A percentile compares a stretch with the other conserved stretches of the same genome.
Conservation (phyloP, 169 alveolate genomes). For the Amoebophrya sp. region DNA sequence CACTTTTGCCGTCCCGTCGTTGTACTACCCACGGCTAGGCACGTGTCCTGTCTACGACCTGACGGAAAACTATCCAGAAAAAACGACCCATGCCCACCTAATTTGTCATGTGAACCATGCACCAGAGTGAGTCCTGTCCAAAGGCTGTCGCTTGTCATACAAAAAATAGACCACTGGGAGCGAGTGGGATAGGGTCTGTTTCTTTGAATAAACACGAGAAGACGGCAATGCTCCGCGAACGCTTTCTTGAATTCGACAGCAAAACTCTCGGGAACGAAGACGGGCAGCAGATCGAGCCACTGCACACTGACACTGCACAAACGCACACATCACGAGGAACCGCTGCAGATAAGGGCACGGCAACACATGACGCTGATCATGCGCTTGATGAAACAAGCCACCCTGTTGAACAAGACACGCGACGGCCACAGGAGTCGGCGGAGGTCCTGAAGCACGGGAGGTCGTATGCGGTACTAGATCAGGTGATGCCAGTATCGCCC, state of each 20-base stretch:
- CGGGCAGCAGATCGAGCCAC: too few relatives aligned
- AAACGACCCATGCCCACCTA: too few relatives aligned
- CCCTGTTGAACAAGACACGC: background rate
- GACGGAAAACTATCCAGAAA: background rate
- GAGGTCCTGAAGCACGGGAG: background rate
- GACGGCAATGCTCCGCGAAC: too few relatives aligned
- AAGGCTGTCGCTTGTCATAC: too few relatives aligned
- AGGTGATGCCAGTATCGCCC: background rate
- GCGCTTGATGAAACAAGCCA: background rate
- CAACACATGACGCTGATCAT: background rate
- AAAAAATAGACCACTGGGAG: background rate
- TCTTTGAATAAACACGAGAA: too few relatives aligned
- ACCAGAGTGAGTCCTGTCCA: too few relatives aligned
- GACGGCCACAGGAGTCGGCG: background rate
- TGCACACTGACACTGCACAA: background rate
- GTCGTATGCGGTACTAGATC: background rate
- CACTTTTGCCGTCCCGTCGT: background rate
- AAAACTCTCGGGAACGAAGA: too few relatives aligned
- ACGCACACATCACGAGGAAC: background rate
- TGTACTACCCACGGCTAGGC: background rate
- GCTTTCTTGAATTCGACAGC: too few relatives aligned
- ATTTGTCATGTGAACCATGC: too few relatives aligned
- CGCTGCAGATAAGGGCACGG: background rate
- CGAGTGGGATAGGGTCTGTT: background rate
- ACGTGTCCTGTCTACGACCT: slow-evolving; percentile 15